A percentile compares a stretch with the other conserved stretches of the same genome.
phyloP scores from a whole-genome alignment of 2,329 filamentous ascomycete species.

The Penicillium palitans region DNA sequence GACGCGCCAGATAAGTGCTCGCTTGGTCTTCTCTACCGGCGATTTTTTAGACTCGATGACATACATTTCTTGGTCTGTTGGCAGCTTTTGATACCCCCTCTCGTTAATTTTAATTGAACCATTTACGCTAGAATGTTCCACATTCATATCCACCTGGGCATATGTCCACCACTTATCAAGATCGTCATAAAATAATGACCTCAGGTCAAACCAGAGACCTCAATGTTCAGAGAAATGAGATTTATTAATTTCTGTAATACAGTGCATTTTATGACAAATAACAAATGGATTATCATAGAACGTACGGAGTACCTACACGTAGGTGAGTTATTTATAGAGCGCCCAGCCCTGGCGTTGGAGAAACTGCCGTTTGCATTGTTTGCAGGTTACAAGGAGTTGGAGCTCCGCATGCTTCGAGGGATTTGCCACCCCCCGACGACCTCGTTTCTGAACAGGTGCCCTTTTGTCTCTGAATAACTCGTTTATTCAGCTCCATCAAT shows the following conservation, averaged over 20 bases:
- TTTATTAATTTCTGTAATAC: background rate
- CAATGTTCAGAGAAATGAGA: background rate
- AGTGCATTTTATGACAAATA: background rate
- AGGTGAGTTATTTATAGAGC: background rate
- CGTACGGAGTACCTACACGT: too few relatives aligned
- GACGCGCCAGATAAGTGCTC: background rate
- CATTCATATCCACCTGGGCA: background rate
- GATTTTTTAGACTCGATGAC: background rate
- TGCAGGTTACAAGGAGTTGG: conserved; percentile 19
- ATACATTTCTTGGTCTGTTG: background rate
- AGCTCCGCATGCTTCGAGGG: conserved; percentile 26
- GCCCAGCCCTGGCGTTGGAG: conserved; percentile 3
- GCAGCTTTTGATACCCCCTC: conserved; percentile 11
- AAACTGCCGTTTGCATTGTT: conserved; percentile 27
- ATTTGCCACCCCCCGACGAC: conserved; percentile 24
- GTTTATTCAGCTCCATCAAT: background rate
- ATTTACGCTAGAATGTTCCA: background rate
- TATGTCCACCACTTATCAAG: background rate
- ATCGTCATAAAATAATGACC: background rate
- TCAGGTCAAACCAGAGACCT: background rate
- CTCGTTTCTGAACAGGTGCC: conserved; percentile 6
- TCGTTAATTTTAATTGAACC: background rate
- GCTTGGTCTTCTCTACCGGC: background rate
- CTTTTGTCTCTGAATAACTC: conserved; percentile 6
- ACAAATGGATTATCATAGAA: background rate